These are phyloP conservation scores for Sarocladiaceae sp. DNA, from an alignment of 2,329 filamentous ascomycete species.

Conservation along the genomic window DNA sequence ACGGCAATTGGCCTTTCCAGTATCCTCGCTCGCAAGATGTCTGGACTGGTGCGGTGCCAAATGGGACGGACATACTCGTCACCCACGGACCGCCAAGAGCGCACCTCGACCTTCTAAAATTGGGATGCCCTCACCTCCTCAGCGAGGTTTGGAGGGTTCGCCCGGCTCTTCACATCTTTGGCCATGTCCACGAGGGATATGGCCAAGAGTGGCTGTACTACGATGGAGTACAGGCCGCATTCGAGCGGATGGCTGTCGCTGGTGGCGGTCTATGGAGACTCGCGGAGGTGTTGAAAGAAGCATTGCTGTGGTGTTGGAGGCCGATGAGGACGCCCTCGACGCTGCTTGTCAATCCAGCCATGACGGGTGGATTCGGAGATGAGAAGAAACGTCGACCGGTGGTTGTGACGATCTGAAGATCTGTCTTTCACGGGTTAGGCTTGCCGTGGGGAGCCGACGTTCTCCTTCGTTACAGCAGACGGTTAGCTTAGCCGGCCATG, in stretches of 20 bases:
- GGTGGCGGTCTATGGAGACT: conserved; percentile 7
- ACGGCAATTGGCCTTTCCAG: conserved; percentile 36
- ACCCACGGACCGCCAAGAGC: conserved; percentile 31
- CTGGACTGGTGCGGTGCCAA: conserved; percentile 19
- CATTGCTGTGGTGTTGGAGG: not conserved
- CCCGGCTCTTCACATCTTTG: conserved; percentile 56
- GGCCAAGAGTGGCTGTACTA: conserved; percentile 25
- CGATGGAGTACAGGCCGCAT: conserved; percentile 15
- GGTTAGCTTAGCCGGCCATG: too few relatives aligned
- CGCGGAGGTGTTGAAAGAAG: not conserved
- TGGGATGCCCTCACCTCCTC: conserved; percentile 27
- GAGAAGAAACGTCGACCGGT: not conserved
- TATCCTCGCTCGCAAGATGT: conserved; percentile 25
- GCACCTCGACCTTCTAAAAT: conserved; percentile 27
- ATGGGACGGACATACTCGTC: conserved; percentile 28
- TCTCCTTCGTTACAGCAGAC: too few relatives aligned
- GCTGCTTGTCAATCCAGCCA: conserved; percentile 9
- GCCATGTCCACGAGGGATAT: conserved; percentile 57
- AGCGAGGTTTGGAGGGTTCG: conserved; percentile 46
- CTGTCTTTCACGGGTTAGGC: too few relatives aligned
- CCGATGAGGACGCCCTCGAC: not conserved
- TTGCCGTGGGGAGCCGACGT: too few relatives aligned
- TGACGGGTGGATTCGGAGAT: conserved; percentile 6
- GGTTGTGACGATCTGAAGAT: not conserved
- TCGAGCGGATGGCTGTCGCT: conserved; percentile 4